Evolutionary conservation across 1,139 yeast genomes (phyloP), one percentile per base, ranked within the genome.

Genomic region (Yamadazyma atlantica): DNA sequence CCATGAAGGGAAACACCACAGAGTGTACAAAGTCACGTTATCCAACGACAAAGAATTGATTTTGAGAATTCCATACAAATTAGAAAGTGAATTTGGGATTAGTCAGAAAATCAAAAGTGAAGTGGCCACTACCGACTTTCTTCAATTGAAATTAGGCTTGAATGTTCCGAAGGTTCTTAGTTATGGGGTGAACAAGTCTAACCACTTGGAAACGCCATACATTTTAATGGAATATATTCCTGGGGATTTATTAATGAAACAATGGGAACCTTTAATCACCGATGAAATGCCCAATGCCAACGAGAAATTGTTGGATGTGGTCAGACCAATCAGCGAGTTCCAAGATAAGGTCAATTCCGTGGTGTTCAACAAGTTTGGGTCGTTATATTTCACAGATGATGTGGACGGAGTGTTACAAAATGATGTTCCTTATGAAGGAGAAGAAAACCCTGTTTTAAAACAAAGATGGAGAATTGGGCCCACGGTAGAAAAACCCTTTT

Each of bases 1-100:
- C 44, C 96, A 88, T 54, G 97, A 92, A 61, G 97, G 97, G 40
- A 88, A 87, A 62, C 96, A 88, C 56, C 92, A 92, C 64, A 77
- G 96, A 57, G 69, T 90, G 40, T 92, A 89, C 62, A 79, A 82
- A 54, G 66, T 88, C 25, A 77, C 78, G 15, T 69, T 89, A 41
- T 74, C 76, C 41, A 75, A 82, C 36, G 82, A 73, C 6, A 81
- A 78, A 48, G 65, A 75, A 10, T 80, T 85, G 47, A 78, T 87
- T 16, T 72, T 92, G 58, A 78, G 97, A 60, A 77, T 92, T 39
- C 97, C 98, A 11, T 92, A 92, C 58, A 78, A 83, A 34, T 66
- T 82, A 41, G 85, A 73, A 38, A 75, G 85, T 16, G 80, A 78
- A 41, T 76, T 73, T 45, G 79, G 85, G 39, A 76, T 85, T 39